Conservation (phyloP, 305 asterid genomes). For the Fraxinus platypoda region DNA sequence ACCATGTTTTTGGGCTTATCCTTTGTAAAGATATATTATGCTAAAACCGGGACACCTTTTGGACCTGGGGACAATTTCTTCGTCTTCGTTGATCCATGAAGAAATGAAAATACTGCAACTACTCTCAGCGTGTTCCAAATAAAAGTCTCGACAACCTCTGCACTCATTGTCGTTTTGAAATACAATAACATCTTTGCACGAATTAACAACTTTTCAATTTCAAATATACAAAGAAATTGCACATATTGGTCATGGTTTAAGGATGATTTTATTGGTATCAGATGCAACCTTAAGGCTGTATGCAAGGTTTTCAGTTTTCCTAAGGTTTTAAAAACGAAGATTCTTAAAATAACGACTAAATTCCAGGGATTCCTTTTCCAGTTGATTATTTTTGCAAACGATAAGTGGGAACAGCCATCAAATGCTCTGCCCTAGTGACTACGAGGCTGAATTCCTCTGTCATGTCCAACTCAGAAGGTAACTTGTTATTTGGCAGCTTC, state of each 20-base stretch:
- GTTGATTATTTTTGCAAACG: constrained; percentile 23
- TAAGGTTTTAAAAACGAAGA: background rate
- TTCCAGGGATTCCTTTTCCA: background rate
- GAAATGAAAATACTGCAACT: too few species aligned
- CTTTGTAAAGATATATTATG: constrained; percentile 8
- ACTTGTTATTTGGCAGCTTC: constrained; percentile 39
- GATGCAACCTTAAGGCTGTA: background rate
- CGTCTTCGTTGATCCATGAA: too few species aligned
- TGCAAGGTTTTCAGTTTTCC: background rate
- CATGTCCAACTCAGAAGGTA: constrained; percentile 51
- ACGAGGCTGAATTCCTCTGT: constrained; percentile 50
- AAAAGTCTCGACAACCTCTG: too few species aligned
- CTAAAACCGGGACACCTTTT: too few species aligned
- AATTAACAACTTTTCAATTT: too few species aligned
- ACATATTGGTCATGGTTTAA: background rate
- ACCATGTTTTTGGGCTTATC: constrained; percentile 40
- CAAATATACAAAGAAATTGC: background rate
- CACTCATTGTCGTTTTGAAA: too few species aligned
- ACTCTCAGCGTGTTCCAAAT: too few species aligned
- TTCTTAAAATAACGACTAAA: background rate
- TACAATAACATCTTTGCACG: too few species aligned
- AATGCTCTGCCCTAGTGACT: constrained; percentile 32
- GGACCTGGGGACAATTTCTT: too few species aligned
- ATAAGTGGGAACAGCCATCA: constrained; percentile 41
- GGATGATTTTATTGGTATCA: background rate